A percentile compares a stretch with the other conserved stretches of the same genome.
Evolutionary conservation across 164 flowering plant species (phyloP).

Genomic region (Tetracentron sinense): DNA sequence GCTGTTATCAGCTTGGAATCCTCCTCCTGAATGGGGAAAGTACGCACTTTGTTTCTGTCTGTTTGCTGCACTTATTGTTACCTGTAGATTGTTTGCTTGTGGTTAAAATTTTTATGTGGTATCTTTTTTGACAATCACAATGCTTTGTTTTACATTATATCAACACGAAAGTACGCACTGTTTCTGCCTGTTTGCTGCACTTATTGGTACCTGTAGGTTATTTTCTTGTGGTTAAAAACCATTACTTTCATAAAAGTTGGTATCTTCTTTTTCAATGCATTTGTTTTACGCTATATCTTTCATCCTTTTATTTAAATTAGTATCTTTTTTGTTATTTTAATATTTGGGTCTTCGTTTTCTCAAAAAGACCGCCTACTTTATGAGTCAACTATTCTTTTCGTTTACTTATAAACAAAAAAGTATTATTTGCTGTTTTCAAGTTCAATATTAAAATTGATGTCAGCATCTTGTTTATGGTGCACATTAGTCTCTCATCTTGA

Average conservation of each 20-base stretch:
- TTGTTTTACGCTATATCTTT: background rate
- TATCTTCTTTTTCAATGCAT: background rate
- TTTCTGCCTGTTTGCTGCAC: constrained; percentile 1
- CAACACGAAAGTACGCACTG: constrained; percentile 58
- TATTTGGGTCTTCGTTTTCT: too few species aligned
- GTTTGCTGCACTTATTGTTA: background rate
- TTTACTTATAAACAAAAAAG: too few species aligned
- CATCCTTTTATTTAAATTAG: too few species aligned
- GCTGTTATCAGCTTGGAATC: constrained; percentile 95
- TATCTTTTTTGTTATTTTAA: too few species aligned
- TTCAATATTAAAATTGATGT: too few species aligned
- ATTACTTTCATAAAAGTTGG: background rate
- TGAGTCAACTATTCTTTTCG: too few species aligned
- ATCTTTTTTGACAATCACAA: too few species aligned
- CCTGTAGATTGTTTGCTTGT: background rate
- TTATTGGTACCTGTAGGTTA: background rate
- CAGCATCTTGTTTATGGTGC: too few species aligned
- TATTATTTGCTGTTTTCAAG: too few species aligned
- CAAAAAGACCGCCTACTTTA: too few species aligned
- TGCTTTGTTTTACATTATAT: background rate
- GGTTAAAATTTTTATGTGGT: background rate
- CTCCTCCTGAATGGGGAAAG: constrained; percentile 99
- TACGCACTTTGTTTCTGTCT: constrained; percentile 31
- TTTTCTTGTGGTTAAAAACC: background rate
- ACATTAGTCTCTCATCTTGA: too few species aligned